These are phyloP conservation scores for Lyophyllum decastes DNA, from an alignment of 768 basidiomycete genomes.

Conservation along the genomic window DNA sequence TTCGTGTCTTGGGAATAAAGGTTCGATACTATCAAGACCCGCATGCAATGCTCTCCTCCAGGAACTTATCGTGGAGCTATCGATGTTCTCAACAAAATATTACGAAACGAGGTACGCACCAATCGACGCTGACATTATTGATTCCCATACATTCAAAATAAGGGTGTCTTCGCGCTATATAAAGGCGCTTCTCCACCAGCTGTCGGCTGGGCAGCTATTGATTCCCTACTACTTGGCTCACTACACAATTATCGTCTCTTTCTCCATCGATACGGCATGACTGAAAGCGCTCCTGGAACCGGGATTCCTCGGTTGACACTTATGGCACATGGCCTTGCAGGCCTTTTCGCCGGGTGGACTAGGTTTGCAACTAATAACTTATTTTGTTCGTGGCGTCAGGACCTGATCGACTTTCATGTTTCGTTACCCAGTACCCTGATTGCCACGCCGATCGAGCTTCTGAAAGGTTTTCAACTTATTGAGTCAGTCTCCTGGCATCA, in stretches of 20 bases:
- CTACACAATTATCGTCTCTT: slow-evolving; percentile 74
- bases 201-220: slow-evolving; percentile 73
- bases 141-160: slow-evolving; percentile 2
- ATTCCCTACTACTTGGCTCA: slow-evolving; percentile 69
- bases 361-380: slow-evolving; percentile 42
- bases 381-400: slow-evolving; percentile 1
- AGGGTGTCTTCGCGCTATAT: slow-evolving; percentile 69
- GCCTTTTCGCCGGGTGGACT: slow-evolving; percentile 68
- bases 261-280: slow-evolving; percentile 51
- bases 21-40: slow-evolving; percentile 75
- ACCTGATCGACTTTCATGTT: slow-evolving; percentile 3
- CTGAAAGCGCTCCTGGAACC: slow-evolving; percentile 47
- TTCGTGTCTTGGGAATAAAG: slow-evolving; percentile 29
- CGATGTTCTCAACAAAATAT: slow-evolving; percentile 56
- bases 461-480: slow-evolving; percentile 54
- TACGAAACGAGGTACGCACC: slow-evolving; percentile 58
- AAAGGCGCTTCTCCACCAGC: slow-evolving; percentile 76
- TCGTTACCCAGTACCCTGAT: slow-evolving; percentile 51
- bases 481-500: slow-evolving; percentile 44
- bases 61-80: slow-evolving; percentile 64
- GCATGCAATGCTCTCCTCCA: slow-evolving; percentile 67
- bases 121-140: neutral
- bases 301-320: slow-evolving; percentile 57
- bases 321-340: slow-evolving; percentile 65
- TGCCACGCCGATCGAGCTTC: slow-evolving; percentile 76